Percentiles rank a stretch among this genome's conserved stretches.
phyloP scores from a whole-genome alignment of 2,329 filamentous ascomycete species.

The Colletotrichum viniferum region DNA sequence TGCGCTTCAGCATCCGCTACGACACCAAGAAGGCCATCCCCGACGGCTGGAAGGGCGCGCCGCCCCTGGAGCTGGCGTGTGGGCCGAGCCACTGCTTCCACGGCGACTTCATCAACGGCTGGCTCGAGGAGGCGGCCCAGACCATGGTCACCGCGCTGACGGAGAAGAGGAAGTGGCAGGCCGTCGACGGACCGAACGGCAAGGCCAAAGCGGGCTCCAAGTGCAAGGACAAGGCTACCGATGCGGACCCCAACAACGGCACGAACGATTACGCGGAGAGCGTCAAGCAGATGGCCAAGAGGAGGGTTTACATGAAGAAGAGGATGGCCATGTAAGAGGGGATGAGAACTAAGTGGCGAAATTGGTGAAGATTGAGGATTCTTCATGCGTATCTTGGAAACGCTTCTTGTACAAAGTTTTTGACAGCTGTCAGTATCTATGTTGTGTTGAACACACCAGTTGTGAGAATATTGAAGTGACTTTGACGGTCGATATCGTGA shows the following conservation, averaged over 20 bases:
- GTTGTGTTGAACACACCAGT: not conserved
- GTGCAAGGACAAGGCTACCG: constrained; percentile 32
- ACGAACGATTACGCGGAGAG: constrained; percentile 39
- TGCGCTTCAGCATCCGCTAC: constrained; percentile 51
- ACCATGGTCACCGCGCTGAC: constrained; percentile 42
- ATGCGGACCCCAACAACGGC: constrained; percentile 39
- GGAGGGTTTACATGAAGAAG: not conserved
- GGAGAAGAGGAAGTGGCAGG: constrained; percentile 20
- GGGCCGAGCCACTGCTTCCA: constrained; percentile 43
- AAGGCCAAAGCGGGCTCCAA: constrained; percentile 26
- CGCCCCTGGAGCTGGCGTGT: constrained; percentile 48
- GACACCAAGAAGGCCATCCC: constrained; percentile 44
- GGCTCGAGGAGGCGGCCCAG: constrained; percentile 42
- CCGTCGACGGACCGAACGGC: constrained; percentile 36
- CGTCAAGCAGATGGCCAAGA: constrained; percentile 3
- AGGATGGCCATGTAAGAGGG: not conserved
- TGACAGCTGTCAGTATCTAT: not conserved
- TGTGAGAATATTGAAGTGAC: not conserved
- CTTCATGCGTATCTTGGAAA: not conserved
- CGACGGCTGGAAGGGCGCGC: constrained; percentile 47
- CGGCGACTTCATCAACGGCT: constrained; percentile 51
- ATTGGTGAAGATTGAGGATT: not conserved
- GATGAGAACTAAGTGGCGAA: not conserved
- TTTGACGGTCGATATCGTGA: not conserved
- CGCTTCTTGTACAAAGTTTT: not conserved